phyloP scores from a whole-genome alignment of 768 basidiomycete genomes.

The Suillus paluster region DNA sequence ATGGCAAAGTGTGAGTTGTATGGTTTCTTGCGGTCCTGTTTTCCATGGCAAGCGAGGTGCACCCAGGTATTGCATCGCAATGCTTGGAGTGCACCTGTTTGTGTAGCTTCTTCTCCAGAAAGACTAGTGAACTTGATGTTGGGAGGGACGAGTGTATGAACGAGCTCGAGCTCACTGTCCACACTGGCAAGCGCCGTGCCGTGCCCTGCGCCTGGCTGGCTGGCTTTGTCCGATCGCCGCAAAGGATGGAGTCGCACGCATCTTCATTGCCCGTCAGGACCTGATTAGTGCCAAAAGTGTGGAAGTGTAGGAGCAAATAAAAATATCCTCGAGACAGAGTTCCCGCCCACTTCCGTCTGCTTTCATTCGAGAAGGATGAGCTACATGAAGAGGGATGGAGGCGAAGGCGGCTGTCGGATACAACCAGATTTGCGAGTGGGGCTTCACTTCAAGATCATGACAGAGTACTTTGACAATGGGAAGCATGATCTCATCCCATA shows the following conservation, averaged over 20 bases:
- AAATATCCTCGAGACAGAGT: no score
- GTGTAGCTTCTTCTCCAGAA: neutral
- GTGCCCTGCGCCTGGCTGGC: no score
- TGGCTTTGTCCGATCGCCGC: constrained; percentile 5
- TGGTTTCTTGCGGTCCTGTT: constrained; percentile 11
- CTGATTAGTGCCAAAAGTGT: constrained; percentile 11
- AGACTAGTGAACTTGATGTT: constrained; percentile 3
- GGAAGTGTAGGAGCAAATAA: constrained; percentile 16
- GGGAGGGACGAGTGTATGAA: neutral
- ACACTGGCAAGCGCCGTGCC: neutral
- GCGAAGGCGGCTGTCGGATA: no score
- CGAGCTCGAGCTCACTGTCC: neutral
- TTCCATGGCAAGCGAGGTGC: constrained; percentile 26
- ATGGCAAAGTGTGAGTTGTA: constrained; percentile 13
- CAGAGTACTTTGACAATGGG: no score
- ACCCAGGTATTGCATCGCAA: constrained; percentile 15
- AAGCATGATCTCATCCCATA: no score
- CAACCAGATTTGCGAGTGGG: no score
- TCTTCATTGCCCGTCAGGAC: constrained; percentile 3
- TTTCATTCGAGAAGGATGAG: no score
- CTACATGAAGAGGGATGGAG: no score
- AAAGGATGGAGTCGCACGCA: neutral
- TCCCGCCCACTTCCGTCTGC: no score
- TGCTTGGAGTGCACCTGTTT: neutral
- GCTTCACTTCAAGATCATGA: no score